Base-by-base conservation (phyloP, 768 basidiomycete genomes). In the Collybia mongolica region DNA sequence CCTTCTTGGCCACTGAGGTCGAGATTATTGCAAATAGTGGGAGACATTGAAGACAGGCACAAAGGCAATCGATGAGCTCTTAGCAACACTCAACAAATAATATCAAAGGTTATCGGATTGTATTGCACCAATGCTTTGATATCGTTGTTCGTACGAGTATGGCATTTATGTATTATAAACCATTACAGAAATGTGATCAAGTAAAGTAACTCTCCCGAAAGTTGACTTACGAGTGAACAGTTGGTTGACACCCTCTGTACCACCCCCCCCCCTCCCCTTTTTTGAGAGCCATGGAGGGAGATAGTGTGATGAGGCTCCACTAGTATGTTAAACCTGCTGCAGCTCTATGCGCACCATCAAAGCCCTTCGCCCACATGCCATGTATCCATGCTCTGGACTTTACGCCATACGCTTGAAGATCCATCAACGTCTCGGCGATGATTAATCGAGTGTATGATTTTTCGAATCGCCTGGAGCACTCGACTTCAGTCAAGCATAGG, bases 311-410 rank as follows among this genome's bases (percentile, higher is more conserved):
- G 7, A 26, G 24, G 4, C 7, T 32, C 7, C 32, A 49, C 45
- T 38, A 46, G 38, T 68, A 66, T 46, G 72, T 68, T 35, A 91
- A 70, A 28, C 90, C 90, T 18, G 88, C 83, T 29, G 88, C 86
- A 14, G 89, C 89, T 54, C 78, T 72, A 53, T 80, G 77, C 40
- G 88, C 90, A 4, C 88, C 88, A 20, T 72, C 68, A 19, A 88
- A 70, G 6, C 88, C 90, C 45, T 63, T 73, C 7, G 66, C 74
- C 54, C 73, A 72, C 42, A 90, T 68, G 0, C 88, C 90, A 26
- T 72, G 66, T n/a, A 83, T 32, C 88, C 90, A 92, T 7, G 84
- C 84, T 24, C 61, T 63, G 36, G 66, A 70, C 51, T 81, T 85
- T 20, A 82, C 73, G 19, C 72, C 48, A 46, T 73, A 77, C 1